Base-by-base conservation (phyloP, 2,329 filamentous ascomycete genomes). In the Talaromyces sp. region DNA sequence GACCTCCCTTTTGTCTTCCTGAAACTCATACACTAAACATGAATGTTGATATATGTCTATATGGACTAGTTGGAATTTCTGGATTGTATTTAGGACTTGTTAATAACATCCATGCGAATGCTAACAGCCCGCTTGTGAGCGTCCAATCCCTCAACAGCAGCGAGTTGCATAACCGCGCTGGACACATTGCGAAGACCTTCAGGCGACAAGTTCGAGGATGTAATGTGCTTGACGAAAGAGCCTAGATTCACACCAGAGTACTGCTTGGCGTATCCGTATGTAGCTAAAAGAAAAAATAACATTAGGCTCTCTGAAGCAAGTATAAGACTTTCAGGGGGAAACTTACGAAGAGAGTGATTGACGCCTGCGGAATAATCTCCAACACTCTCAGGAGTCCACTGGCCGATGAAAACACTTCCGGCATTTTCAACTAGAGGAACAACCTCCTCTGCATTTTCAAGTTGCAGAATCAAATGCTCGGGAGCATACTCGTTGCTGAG, bases 221-320 rank as follows among this genome's bases (percentile, higher is more conserved):
- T 99, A 74, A 99, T 97, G 83, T 98, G 93, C 83, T 99, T 99
- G 77, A 97, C 86, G 80, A 97, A 99, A 2, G 94, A 98, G 37
- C 87, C 92, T 6, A 99, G 86, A 78, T 97, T 99, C 74, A 99
- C 95, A 61, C 95, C 95, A 6, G 93, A 97, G 82, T 99, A 99
- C 79, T 99, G 95, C 81, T 96, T 97, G 58, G 95, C 95, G 73
- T 96, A 99, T 47, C 95, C 95, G 75, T 98, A 99, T 0, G 95
- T 99, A 61, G 95, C 93, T 96, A 62, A 63, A 47, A 60, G n/a
- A 19, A 22, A 52, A 56, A 68, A 47, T 37, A 64, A 65, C 64
- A 64, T 75, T 73, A 75, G 73, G 59, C 49, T 64, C 7, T 6
- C 16, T 16, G 14, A 10, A 6, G 4, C 13, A 50, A n/a, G 14